These are phyloP conservation scores for Leishmania major DNA, from an alignment of 208 protist species.

Conservation along the genomic window DNA sequence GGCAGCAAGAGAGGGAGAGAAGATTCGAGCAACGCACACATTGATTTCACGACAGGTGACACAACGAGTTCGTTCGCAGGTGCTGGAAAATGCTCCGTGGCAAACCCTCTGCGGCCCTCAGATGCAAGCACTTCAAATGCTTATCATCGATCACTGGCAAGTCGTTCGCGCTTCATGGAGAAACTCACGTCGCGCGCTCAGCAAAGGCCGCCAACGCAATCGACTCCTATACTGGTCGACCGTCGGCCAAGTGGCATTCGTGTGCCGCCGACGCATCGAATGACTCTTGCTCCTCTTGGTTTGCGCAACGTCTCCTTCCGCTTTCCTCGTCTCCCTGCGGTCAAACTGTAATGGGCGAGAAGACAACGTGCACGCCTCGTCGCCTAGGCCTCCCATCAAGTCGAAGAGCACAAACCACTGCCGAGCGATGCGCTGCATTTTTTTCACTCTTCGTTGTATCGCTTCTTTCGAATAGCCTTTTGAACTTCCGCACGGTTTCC, in stretches of 20 bases:
- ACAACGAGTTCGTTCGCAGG: background rate
- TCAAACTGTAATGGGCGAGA: background rate
- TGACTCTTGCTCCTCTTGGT: background rate
- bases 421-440: background rate
- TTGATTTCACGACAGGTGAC: background rate
- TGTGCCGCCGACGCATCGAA: background rate
- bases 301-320: background rate
- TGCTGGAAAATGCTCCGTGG: background rate
- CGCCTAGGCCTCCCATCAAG: background rate
- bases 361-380: background rate
- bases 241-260: background rate
- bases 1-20: background rate
- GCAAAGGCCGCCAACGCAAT: background rate
- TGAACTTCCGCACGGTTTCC: background rate
- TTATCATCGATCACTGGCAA: background rate
- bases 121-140: background rate
- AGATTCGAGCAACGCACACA: background rate
- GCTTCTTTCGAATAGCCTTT: background rate
- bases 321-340: background rate
- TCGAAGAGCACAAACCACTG: background rate
- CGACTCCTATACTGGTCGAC: background rate
- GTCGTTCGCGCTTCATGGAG: background rate
- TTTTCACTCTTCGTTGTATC: background rate
- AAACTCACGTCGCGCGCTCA: background rate
- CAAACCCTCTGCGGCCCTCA: background rate